A percentile compares a stretch with the other conserved stretches of the same genome.
phyloP scores from a whole-genome alignment of 192 early-diverging fungal species.

The Phycomyces blakesleeanus region DNA sequence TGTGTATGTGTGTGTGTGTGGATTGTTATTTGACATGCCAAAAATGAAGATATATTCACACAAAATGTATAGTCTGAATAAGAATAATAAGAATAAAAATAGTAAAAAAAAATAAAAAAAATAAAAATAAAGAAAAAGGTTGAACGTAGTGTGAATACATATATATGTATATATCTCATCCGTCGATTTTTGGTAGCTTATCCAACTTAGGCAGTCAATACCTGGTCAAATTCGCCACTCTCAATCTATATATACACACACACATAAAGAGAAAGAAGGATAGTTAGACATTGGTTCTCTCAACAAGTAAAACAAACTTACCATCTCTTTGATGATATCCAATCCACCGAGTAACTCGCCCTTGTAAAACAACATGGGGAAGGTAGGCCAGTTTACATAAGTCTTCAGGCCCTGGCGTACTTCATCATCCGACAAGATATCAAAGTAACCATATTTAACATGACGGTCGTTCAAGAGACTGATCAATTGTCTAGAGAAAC shows the following conservation, averaged over 20 bases:
- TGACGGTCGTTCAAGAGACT: slow-evolving; percentile 70
- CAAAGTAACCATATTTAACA: slow-evolving; percentile 82
- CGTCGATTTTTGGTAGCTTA: neutral
- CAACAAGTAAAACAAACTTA: slow-evolving; percentile 22
- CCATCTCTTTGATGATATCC: slow-evolving; percentile 94
- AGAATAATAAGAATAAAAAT: slow-evolving; percentile 3
- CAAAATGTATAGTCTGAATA: neutral
- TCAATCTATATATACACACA: slow-evolving; percentile 32
- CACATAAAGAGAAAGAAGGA: no score
- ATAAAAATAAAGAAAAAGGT: neutral
- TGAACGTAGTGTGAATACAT: neutral
- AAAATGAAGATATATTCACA: neutral
- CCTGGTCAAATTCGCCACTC: slow-evolving; percentile 64
- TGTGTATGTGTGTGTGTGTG: no score
- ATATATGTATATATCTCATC: neutral
- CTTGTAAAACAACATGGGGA: slow-evolving; percentile 88
- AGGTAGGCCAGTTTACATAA: slow-evolving; percentile 93
- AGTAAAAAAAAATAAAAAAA: neutral
- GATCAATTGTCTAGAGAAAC: slow-evolving; percentile 84
- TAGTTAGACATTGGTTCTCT: no score
- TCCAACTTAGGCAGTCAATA: slow-evolving; percentile 45
- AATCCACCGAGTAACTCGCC: slow-evolving; percentile 92
- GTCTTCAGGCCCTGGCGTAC: slow-evolving; percentile 88
- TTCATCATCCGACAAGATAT: slow-evolving; percentile 90
- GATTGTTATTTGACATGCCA: neutral